Conservation (phyloP, 257 asterid genomes). For the Solanum infundibuliforme region DNA sequence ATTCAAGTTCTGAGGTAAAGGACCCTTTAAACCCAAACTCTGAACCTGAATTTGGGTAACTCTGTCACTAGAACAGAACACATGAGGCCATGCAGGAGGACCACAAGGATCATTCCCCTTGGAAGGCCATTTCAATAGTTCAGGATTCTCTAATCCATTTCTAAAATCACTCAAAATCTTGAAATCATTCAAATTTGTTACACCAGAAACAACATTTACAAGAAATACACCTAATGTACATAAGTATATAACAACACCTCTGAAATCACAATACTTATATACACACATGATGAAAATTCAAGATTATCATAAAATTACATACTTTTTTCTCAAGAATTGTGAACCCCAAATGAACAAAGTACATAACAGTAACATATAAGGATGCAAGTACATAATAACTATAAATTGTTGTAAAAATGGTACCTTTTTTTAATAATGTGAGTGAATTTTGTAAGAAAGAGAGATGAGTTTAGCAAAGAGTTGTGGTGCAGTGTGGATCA, state of each 20-base stretch:
- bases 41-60: conserved; percentile 84
- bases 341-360: neutral
- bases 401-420: neutral
- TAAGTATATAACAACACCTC: conserved; percentile 5
- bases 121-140: conserved; percentile 63
- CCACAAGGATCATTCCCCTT: conserved; percentile 69
- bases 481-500: conserved; percentile 18
- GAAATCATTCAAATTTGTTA: conserved; percentile 53
- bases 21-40: conserved; percentile 52
- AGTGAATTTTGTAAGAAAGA: neutral
- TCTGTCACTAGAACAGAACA: conserved; percentile 53
- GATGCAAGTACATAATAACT: neutral
- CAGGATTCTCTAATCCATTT: conserved; percentile 48
- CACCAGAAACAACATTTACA: conserved; percentile 22
- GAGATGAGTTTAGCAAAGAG: neutral
- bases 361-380: neutral
- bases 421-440: conserved; percentile 5
- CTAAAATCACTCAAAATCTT: conserved; percentile 50
- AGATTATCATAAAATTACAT: conserved; percentile 14
- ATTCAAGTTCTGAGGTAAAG: conserved; percentile 59
- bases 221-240: conserved; percentile 15
- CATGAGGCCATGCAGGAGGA: conserved; percentile 73
- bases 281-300: conserved; percentile 7
- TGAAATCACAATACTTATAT: conserved; percentile 22
- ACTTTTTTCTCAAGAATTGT: neutral